phyloP scores from a whole-genome alignment of 1,284 basidiomycete genomes.

The Coniferiporia sulphurascens region DNA sequence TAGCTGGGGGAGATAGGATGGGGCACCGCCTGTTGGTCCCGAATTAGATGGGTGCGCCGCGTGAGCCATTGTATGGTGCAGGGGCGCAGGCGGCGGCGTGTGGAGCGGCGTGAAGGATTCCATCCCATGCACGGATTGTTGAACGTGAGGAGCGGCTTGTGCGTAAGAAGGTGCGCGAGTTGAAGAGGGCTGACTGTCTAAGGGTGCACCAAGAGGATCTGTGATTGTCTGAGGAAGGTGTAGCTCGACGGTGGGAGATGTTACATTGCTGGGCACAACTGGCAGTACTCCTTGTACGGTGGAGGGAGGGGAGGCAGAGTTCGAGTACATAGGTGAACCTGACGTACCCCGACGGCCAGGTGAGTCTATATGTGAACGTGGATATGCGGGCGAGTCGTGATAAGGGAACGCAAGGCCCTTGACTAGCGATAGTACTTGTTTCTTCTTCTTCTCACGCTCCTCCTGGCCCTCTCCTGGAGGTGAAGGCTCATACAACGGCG shows the following conservation, averaged over 20 bases:
- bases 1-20: conserved; percentile 9
- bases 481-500: conserved; percentile 54
- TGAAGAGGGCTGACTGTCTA: conserved; percentile 2
- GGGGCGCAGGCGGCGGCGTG: neutral
- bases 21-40: neutral
- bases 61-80: neutral
- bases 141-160: conserved; percentile 14
- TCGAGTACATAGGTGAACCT: conserved; percentile 6
- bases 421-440: conserved; percentile 56
- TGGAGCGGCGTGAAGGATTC: neutral
- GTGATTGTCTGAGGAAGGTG: conserved; percentile 9
- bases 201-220: neutral
- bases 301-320: conserved; percentile 7
- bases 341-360: conserved; percentile 7
- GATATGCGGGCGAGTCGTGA: conserved; percentile 45
- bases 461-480: conserved; percentile 38
- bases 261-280: neutral
- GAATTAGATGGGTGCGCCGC: neutral
- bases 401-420: conserved; percentile 75
- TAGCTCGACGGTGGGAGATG: conserved; percentile 3
- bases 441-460: conserved; percentile 54
- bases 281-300: neutral
- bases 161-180: conserved; percentile 10
- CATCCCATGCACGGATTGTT: conserved; percentile 7
- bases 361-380: conserved; percentile 16